phyloP scores from a whole-genome alignment of 495 filamentous ascomycete genomes.

The Penicillium riverlandense region DNA sequence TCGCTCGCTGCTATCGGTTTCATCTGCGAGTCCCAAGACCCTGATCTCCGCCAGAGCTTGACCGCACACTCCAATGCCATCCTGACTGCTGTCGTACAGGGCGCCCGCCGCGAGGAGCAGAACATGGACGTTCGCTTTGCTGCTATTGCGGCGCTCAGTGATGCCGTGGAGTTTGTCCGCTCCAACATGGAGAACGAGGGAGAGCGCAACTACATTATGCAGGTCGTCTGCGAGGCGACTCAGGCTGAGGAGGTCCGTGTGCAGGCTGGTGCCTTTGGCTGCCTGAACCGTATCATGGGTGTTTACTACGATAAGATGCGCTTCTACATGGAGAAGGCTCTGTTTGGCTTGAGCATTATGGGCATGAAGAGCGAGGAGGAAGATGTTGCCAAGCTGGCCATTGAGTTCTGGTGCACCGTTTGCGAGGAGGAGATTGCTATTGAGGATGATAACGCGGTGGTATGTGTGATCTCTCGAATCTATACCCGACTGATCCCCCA shows the following conservation, averaged over 20 bases:
- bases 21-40: slow-evolving; percentile 92
- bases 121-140: slow-evolving; percentile 85
- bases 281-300: slow-evolving; percentile 95
- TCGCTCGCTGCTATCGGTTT: slow-evolving; percentile 92
- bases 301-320: slow-evolving; percentile 99
- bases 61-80: slow-evolving; percentile 91
- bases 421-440: slow-evolving; percentile 97
- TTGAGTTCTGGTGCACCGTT: slow-evolving; percentile 99
- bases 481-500: no score
- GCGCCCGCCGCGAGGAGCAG: slow-evolving; percentile 89
- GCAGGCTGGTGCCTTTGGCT: slow-evolving; percentile 92
- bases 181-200: slow-evolving; percentile 99
- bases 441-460: slow-evolving; percentile 90
- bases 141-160: slow-evolving; percentile 87
- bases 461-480: slow-evolving; percentile 25
- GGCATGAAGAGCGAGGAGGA: slow-evolving; percentile 98
- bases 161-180: slow-evolving; percentile 95
- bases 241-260: slow-evolving; percentile 83
- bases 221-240: slow-evolving; percentile 97
- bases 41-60: slow-evolving; percentile 74
- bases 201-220: slow-evolving; percentile 99
- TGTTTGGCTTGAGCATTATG: slow-evolving; percentile 96
- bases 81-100: slow-evolving; percentile 93
- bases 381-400: slow-evolving; percentile 93
- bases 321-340: slow-evolving; percentile 99